Evolutionary conservation across 2,329 filamentous ascomycete genomes (phyloP).

Genomic region (Fusarium sp.): DNA sequence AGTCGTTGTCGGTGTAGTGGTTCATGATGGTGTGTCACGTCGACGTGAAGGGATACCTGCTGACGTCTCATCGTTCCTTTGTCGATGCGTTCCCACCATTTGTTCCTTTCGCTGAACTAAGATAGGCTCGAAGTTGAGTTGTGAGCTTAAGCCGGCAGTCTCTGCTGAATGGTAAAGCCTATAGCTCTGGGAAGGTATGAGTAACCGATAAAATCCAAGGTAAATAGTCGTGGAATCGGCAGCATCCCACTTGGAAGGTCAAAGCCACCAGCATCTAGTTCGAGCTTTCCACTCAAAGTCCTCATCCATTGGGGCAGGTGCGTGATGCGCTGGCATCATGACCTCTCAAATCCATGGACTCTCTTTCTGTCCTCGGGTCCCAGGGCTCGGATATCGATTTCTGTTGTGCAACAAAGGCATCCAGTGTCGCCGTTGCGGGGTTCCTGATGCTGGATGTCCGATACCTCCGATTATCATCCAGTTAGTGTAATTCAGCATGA

Average conservation of each 20-base stretch:
- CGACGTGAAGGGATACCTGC: background rate
- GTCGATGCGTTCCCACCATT: background rate
- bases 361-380: background rate
- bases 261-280: background rate
- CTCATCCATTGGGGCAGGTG: background rate
- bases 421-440: conserved; percentile 15
- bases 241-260: background rate
- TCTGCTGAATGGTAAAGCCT: background rate
- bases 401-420: background rate
- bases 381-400: background rate
- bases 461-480: background rate
- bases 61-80: background rate
- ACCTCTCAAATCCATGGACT: background rate
- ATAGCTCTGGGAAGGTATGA: background rate
- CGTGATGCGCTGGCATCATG: background rate
- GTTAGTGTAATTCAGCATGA: background rate
- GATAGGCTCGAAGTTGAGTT: background rate
- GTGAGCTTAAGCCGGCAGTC: background rate
- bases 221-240: background rate
- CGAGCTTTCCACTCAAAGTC: background rate
- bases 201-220: background rate
- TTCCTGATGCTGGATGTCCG: background rate
- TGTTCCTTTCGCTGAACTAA: background rate
- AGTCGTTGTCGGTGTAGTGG: background rate
- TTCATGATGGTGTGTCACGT: background rate